These are phyloP conservation scores for Plenodomus tracheiphilus DNA, from an alignment of 2,329 filamentous ascomycete species.

Conservation along the genomic window DNA sequence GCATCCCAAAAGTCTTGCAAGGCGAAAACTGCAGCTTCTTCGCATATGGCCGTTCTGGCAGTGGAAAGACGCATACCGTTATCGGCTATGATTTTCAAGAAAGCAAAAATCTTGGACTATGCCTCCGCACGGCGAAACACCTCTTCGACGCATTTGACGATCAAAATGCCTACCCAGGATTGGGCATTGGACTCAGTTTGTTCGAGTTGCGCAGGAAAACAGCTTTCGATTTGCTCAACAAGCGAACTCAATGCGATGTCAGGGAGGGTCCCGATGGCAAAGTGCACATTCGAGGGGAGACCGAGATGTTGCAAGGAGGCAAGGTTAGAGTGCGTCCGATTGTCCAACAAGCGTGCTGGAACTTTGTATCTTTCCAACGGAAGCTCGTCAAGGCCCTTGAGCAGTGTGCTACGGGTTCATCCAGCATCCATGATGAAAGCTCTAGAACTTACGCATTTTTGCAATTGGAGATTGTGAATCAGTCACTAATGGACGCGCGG, in stretches of 20 bases:
- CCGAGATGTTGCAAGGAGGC: constrained; percentile 46
- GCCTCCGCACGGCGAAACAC: constrained; percentile 40
- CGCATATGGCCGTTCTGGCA: constrained; percentile 50
- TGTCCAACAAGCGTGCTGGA: constrained; percentile 41
- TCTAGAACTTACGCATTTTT: constrained; percentile 52
- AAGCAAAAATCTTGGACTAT: constrained; percentile 42
- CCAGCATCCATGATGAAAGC: constrained; percentile 50
- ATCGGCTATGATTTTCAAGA: constrained; percentile 49
- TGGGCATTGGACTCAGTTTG: constrained; percentile 47
- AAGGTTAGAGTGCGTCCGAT: constrained; percentile 50
- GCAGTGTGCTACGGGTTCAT: constrained; percentile 42
- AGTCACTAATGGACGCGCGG: constrained; percentile 41
- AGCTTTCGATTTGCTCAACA: constrained; percentile 50
- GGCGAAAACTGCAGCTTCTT: constrained; percentile 49
- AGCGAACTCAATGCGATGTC: constrained; percentile 44
- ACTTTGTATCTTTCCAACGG: constrained; percentile 36
- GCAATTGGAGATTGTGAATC: constrained; percentile 49
- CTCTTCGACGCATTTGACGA: constrained; percentile 31
- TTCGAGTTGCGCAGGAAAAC: constrained; percentile 50
- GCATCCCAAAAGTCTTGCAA: constrained; percentile 37
- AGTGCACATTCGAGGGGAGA: constrained; percentile 49
- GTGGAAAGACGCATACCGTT: constrained; percentile 49
- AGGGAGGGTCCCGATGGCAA: constrained; percentile 48
- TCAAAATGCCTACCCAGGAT: constrained; percentile 22
- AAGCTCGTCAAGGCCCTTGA: constrained; percentile 36